Evolutionary conservation across 352 stramenopile genomes (phyloP), one percentile per base, ranked within the genome.

Genomic region (Phytophthora fragariae): DNA sequence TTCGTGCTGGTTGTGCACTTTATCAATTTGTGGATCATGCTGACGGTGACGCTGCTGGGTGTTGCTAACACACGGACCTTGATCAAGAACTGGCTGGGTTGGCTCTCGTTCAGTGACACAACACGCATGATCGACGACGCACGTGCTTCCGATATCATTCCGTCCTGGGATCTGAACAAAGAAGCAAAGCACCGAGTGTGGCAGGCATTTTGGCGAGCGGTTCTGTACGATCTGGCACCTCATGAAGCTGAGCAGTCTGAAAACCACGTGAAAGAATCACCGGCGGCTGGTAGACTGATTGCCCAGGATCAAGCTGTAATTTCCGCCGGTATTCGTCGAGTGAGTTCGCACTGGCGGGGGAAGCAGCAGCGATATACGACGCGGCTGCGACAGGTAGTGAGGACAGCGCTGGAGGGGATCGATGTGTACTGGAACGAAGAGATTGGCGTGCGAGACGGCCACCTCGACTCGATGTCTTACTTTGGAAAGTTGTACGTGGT

Each of bases 401-500:
- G 73, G 6, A 64, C 61, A 6, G 57, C 73, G 3, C 67, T 89
- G 4, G 82, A 89, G 73, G 82, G 82, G 3, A 49, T 87, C 9
- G 82, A 87, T 44, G 79, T 86, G 44, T 87, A 75, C 63, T 86
- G 70, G 73, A 70, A 78, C 21, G 71, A 83, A 55, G 31, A 65
- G 2, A 70, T 49, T 1, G 79, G 74, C 2, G 62, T 70, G 19
- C 62, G 68, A 0, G 77, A 89, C 21, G 74, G 81, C 7, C 70
- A 79, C 35, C 49, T 83, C 1, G 76, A 86, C 68, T 84, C 77
- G 0, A 53, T 61, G 31, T 81, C 70, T 15, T 76, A 53, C 64
- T 87, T 87, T 37, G 79, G 75, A 2, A 86, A 87, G 57, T 76
- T 86, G 77, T 83, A 82, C 47, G 67, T 86, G 44, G 63, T 68